phyloP scores from a whole-genome alignment of 108 stramenopile species.

The Skeletonema potamos region DNA sequence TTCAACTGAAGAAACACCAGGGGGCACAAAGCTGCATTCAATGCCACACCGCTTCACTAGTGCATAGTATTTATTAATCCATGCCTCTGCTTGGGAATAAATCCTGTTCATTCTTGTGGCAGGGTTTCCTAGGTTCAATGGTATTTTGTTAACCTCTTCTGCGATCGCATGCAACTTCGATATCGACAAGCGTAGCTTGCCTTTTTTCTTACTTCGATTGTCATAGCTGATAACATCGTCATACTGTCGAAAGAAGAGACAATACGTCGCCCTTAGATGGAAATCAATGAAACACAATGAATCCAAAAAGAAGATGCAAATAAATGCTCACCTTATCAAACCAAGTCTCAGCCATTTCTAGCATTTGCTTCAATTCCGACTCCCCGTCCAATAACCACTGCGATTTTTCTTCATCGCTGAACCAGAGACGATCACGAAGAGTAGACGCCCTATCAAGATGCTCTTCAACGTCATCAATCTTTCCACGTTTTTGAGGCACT shows the following conservation, averaged over 20 bases:
- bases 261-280: neutral
- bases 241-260: conserved; percentile 32
- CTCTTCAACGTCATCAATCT: conserved; percentile 72
- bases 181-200: conserved; percentile 50
- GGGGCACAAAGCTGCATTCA: conserved; percentile 33
- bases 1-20: neutral
- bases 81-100: conserved; percentile 62
- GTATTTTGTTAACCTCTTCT: conserved; percentile 55
- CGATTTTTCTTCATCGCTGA: conserved; percentile 42
- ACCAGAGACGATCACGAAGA: conserved; percentile 60
- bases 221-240: conserved; percentile 56
- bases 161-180: conserved; percentile 55
- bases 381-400: conserved; percentile 65
- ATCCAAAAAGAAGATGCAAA: neutral
- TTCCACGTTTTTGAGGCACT: conserved; percentile 54
- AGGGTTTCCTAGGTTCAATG: conserved; percentile 65
- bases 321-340: conserved; percentile 59
- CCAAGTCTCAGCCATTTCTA: conserved; percentile 62
- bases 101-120: conserved; percentile 60
- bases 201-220: conserved; percentile 50
- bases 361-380: conserved; percentile 50
- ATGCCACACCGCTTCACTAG: conserved; percentile 51
- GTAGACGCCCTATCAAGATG: conserved; percentile 60
- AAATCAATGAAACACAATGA: neutral
- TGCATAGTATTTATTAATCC: conserved; percentile 53